phyloP scores from a whole-genome alignment of 2,329 filamentous ascomycete genomes.

The Xylariaceae sp. region DNA sequence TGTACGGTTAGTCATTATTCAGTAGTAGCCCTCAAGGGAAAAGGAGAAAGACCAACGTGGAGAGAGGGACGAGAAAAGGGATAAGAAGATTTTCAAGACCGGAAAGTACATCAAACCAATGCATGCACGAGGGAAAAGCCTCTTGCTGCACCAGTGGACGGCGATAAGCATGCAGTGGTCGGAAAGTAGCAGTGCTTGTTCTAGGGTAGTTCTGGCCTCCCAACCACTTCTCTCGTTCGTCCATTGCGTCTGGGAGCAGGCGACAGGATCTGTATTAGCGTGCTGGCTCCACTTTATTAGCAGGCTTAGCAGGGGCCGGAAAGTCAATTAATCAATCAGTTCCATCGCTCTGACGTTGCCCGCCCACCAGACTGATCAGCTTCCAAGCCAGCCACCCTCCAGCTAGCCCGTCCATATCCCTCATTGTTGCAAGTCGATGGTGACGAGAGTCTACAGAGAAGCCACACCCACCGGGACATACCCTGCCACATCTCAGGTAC shows the following conservation, averaged over 20 bases:
- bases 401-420: conserved; percentile 1
- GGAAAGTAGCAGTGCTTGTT: neutral
- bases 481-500: conserved; percentile 23
- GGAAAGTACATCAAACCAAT: neutral
- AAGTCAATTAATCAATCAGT: conserved; percentile 12
- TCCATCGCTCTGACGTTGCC: conserved; percentile 13
- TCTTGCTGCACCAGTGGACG: conserved; percentile 4
- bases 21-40: too few species aligned
- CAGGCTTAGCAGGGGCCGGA: conserved; percentile 11
- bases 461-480: conserved; percentile 7
- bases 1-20: too few species aligned
- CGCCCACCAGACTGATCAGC: too few species aligned
- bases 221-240: neutral
- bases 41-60: neutral
- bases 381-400: too few species aligned
- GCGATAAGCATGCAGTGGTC: neutral
- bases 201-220: neutral
- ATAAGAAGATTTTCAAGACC: neutral
- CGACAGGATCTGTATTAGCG: neutral
- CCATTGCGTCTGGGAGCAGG: neutral
- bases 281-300: conserved; percentile 1
- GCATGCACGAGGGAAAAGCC: conserved; percentile 12
- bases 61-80: neutral
- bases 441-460: neutral
- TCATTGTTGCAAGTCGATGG: neutral